Evolutionary conservation across 106 monocot species (phyloP).

Genomic region (Acanthochlamys bracteata): DNA sequence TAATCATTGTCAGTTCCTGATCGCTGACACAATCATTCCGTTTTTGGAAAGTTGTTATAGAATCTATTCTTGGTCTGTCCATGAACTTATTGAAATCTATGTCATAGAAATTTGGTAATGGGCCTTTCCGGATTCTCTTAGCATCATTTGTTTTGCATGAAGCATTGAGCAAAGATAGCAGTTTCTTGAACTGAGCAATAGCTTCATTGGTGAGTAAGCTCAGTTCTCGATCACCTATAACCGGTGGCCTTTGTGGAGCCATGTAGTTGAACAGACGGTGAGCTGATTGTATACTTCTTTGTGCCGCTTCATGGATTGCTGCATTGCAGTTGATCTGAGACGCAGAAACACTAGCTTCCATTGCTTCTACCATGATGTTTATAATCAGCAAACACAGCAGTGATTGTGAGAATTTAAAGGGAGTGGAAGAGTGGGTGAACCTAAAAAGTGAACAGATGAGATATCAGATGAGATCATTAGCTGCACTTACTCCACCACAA

Average conservation of each 20-base stretch:
- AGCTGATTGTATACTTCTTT: slow-evolving; percentile 10
- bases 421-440: not conserved
- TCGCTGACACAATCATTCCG: not conserved
- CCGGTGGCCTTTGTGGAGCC: not conserved
- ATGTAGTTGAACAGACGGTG: slow-evolving; percentile 15
- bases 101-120: not conserved
- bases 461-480: slow-evolving; percentile 1
- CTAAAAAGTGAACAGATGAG: not conserved
- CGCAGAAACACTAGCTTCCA: not conserved
- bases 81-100: slow-evolving; percentile 3
- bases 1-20: not conserved
- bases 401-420: not conserved
- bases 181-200: slow-evolving; percentile 7
- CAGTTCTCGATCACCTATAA: slow-evolving; percentile 2
- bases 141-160: not conserved
- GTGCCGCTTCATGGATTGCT: slow-evolving; percentile 11
- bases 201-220: not conserved
- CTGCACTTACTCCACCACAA: not conserved
- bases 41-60: no score
- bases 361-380: slow-evolving; percentile 1
- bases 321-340: not conserved
- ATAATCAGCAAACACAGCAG: not conserved
- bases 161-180: slow-evolving; percentile 14
- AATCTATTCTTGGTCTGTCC: no score
- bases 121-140: slow-evolving; percentile 19